Base-by-base conservation (phyloP, 1,284 basidiomycete genomes). In the Fomes fomentarius region DNA sequence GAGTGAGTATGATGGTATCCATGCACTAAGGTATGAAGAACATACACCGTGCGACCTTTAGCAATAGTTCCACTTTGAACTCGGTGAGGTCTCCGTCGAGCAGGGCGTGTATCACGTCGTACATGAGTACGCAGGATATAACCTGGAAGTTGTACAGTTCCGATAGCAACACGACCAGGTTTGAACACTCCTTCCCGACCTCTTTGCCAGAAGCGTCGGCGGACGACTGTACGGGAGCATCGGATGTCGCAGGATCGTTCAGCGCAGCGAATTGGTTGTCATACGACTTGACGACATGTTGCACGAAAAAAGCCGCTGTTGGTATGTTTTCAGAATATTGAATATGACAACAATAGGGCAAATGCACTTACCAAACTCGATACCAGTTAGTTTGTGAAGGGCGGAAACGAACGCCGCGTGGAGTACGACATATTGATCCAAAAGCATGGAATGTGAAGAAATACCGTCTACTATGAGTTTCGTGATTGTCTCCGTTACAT, bases 121-220 rank as follows among this genome's bases (percentile, higher is more conserved):
- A 98, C 39, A 98, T 76, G 17, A 99, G 79, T 4, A 90, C 78
- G 55, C 88, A 93, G 1, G 93, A 94, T 41, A 98, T 82, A 22
- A 98, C 92, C 70, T 94, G 91, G 66, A 98, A 93, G 69, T 98
- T 98, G 77, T 98, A 98, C 33, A 99, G 75, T 68, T 98, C 94
- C 2, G 94, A 91, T 21, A 98, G 76, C 9, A 99, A 80, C 0
- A 93, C 85, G 30, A 96, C 80, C 26, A 99, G 74, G 69, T 99
- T 99, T 15, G 91, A 85, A 57, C 88, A 89, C 69, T 97, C 93
- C 71, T 98, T 98, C 28, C 90, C 89, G 9, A 74, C 72, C 34
- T 71, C 71, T 24, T 58, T 69, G 38, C 50, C 43, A 4, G 21
- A 17, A 22, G 24, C 9, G n/a, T 54, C 19, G 4, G 28, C 22